A percentile compares a stretch with the other conserved stretches of the same genome.
phyloP scores from a whole-genome alignment of 106 monocot species.

The Platanthera guangdongensis region DNA sequence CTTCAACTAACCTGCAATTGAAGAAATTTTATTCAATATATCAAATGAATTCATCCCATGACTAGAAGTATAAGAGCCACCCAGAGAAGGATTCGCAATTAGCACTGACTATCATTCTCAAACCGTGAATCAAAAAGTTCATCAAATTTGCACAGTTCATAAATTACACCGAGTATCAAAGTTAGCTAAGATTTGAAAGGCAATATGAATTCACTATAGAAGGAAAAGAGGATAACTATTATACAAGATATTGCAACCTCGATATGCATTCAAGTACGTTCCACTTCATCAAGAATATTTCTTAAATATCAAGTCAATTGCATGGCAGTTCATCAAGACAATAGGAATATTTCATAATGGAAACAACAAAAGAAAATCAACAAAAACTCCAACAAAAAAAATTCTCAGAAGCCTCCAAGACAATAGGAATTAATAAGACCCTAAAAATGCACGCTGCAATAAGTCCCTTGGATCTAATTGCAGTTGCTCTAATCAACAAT shows the following conservation, averaged over 20 bases:
- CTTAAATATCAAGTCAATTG: not conserved
- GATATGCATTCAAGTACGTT: not conserved
- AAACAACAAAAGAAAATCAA: not conserved
- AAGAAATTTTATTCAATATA: constrained; percentile 7
- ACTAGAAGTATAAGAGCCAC: not conserved
- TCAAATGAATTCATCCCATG: not conserved
- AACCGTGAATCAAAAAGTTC: not conserved
- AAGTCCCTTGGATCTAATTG: not conserved
- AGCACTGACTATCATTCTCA: not conserved
- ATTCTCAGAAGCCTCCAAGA: not conserved
- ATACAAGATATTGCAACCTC: not conserved
- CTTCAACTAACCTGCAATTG: constrained; percentile 83
- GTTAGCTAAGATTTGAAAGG: not conserved
- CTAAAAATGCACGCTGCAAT: not conserved
- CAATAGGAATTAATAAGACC: not conserved
- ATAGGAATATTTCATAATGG: not conserved
- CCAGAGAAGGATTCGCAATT: not conserved
- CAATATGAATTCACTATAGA: not conserved
- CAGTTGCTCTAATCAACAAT: not conserved
- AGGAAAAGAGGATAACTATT: not conserved
- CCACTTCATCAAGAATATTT: not conserved
- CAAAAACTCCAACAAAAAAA: not conserved
- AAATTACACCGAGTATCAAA: not conserved
- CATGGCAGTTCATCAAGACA: not conserved
- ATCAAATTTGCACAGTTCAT: not conserved